Conservation (phyloP, 2,329 filamentous ascomycete genomes). For the Verruconis gallopava region DNA sequence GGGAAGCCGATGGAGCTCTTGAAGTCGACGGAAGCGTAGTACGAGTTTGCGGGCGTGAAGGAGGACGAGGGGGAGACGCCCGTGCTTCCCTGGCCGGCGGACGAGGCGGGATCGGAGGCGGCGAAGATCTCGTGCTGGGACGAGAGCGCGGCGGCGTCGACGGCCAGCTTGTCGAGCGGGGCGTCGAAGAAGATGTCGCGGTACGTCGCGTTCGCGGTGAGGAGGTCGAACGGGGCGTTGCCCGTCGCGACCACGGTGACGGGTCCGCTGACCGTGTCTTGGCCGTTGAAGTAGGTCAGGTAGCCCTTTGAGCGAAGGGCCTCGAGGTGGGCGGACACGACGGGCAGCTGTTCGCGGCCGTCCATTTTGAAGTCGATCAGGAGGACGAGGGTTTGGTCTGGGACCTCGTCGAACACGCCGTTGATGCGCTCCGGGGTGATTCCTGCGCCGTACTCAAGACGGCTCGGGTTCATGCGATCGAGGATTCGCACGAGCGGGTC, state of each 20-base stretch:
- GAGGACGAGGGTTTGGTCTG: conserved; percentile 36
- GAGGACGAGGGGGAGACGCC: conserved; percentile 25
- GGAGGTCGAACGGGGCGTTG: conserved; percentile 36
- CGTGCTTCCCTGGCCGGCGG: conserved; percentile 34
- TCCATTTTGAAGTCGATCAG: conserved; percentile 39
- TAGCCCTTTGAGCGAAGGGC: conserved; percentile 37
- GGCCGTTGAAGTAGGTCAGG: conserved; percentile 38
- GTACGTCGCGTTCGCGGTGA: conserved; percentile 34
- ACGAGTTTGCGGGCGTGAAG: conserved; percentile 46
- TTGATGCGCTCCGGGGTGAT: conserved; percentile 18
- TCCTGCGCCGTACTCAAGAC: conserved; percentile 23
- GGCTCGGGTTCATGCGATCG: conserved; percentile 33
- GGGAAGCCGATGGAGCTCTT: conserved; percentile 38
- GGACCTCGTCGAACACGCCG: conserved; percentile 39
- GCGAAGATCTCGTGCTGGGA: neutral
- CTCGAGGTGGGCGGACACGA: conserved; percentile 28
- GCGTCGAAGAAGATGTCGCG: conserved; percentile 45
- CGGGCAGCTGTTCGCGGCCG: conserved; percentile 24
- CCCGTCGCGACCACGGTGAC: conserved; percentile 42
- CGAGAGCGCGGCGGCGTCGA: conserved; percentile 14
- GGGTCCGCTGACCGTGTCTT: conserved; percentile 26
- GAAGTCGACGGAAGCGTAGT: conserved; percentile 53
- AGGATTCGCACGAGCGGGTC: conserved; percentile 38
- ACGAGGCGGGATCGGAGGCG: neutral
- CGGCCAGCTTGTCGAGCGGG: conserved; percentile 28